Base-by-base conservation (phyloP, 148 eudicot species). In the Polygonum maritimum region DNA sequence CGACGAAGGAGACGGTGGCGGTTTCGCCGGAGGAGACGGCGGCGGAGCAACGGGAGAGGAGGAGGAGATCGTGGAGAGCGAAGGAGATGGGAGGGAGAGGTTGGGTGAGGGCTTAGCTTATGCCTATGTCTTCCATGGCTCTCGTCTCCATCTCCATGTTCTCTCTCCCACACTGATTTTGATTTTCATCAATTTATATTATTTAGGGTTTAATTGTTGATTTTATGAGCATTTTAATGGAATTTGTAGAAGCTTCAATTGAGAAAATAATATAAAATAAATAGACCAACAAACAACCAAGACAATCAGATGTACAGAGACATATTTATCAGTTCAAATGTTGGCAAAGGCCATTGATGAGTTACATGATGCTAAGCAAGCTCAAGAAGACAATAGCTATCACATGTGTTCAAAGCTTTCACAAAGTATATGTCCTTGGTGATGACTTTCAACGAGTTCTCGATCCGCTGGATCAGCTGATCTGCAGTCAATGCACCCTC, bases 401-500 rank as follows among this genome's bases (percentile, higher is more conserved):
- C 60, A 4, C 60, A 22, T 54, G 60, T 10, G 19, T 54, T n/a
- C 26, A 19, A 54, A 54, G 60, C 60, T 19, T 54, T 8, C 22
- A 54, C 58, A 52, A 19, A 3, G 1, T 44, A 16, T 15, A 8
- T 69, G 31, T 26, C 31, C 31, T 26, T 35, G 67, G 65, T 72
- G 55, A 76, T 55, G 74, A 87, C 89, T 73, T 83, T 69, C 77
- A 87, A 78, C 21, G 89, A 79, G 12, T 81, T 45, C 79, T 89
- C 92, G 12, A 89, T 81, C 52, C 92, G 86, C 75, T 84, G 82
- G 70, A 84, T 76, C 74, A 89, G 84, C 82, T 89, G 86, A 22
- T 84, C 86, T 26, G 83, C 85, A 69, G 83, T 54, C 85, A 89
- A 33, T 63, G 92, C 90, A 51, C 92, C 90, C 76, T 89, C 92